Evolutionary conservation across 2,329 filamentous ascomycete species (phyloP), one percentile per base, ranked within the genome.

Genomic region (Clarireedia paspali): DNA sequence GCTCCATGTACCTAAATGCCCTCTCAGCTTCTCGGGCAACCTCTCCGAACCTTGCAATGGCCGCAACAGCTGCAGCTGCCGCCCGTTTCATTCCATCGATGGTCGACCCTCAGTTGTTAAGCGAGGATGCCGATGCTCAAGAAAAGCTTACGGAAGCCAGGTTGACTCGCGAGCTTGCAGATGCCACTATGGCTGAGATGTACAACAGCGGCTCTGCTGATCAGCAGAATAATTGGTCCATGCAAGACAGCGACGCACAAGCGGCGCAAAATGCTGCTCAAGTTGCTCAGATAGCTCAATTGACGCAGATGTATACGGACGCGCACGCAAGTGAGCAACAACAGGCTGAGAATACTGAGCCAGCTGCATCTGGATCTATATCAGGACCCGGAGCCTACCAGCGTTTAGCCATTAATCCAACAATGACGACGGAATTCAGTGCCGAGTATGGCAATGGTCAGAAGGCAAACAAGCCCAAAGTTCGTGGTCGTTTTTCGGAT

Each of bases 401-500:
- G 12, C 17, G 59, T 10, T 56, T 66, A 27, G 60, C 63, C n/a
- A 64, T 65, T 49, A 64, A 63, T 56, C 52, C 55, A 10, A 45
- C 58, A 17, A 64, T 67, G 59, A 65, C 63, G 4, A 66, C 64
- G 3, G 64, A 68, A 50, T 70, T 70, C 38, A 68, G 62, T 57
- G 61, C 67, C 17, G 68, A 70, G 42, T 66, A 63, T 60, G 67
- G 65, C 26, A 66, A 68, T 60, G 66, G 65, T 4, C 59, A 64
- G 30, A 64, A 65, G 36, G 26, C 57, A 4, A 59, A 56, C 10
- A 67, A 65, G 47, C 67, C 63, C 4, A 80, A 84, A 62, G 75
- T 77, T 6, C 77, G 82, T 9, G 79, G 80, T 4, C 74, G 79
- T 7, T 85, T 85, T 61, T 79, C 77, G 20, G 73, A 79, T 5